Conservation (phyloP, 148 eudicot species). For the Chenopodium quinoa region DNA sequence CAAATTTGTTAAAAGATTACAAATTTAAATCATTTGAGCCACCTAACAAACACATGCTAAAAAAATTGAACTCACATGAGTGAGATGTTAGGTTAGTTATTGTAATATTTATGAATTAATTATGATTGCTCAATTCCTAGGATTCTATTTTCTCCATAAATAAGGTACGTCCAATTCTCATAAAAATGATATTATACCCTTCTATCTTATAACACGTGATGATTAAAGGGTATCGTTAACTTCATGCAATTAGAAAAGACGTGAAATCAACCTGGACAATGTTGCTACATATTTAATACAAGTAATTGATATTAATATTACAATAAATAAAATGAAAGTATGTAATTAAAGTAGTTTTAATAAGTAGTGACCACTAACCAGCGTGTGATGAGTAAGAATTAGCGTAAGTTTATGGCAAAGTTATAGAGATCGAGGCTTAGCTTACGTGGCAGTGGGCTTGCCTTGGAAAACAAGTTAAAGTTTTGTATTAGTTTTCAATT, state of each 20-base stretch:
- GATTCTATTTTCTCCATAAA: too few relatives aligned
- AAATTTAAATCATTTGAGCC: too few relatives aligned
- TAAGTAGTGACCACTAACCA: background rate
- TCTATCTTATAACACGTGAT: background rate
- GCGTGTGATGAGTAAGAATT: background rate
- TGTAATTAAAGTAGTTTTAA: background rate
- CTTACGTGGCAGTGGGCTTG: slow-evolving; percentile 13
- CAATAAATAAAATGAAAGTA: too few relatives aligned
- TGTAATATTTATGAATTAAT: too few relatives aligned
- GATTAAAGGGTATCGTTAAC: background rate
- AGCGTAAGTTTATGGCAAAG: slow-evolving; percentile 28
- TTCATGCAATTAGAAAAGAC: background rate
- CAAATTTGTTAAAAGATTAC: too few relatives aligned
- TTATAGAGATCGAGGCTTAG: background rate
- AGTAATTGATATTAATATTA: too few relatives aligned
- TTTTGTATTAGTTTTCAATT: background rate
- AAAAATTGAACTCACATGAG: too few relatives aligned
- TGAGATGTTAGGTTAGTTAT: background rate
- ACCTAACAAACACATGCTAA: too few relatives aligned
- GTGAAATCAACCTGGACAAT: background rate
- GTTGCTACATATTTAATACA: background rate
- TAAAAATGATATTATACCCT: background rate
- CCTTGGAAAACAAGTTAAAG: slow-evolving; percentile 7
- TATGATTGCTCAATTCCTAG: too few relatives aligned
- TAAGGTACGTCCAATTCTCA: too few relatives aligned